These are phyloP conservation scores for Kalmusia sp. DNA, from an alignment of 2,329 filamentous ascomycete genomes.

Conservation along the genomic window DNA sequence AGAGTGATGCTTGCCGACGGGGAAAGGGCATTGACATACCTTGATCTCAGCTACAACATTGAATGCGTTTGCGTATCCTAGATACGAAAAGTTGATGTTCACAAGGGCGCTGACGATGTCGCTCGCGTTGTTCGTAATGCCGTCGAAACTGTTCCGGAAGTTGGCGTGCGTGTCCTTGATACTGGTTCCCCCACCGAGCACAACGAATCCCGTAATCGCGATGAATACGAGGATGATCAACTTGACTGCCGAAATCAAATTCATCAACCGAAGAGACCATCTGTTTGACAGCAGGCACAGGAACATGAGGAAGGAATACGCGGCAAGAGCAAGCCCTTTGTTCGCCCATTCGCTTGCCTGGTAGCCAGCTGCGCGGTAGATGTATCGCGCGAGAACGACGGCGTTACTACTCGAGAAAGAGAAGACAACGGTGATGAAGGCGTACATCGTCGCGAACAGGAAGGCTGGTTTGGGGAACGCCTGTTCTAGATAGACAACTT, in stretches of 20 bases:
- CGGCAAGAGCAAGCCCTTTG: conserved; percentile 36
- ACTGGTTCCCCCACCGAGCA: conserved; percentile 35
- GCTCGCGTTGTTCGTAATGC: conserved; percentile 36
- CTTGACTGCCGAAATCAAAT: conserved; percentile 57
- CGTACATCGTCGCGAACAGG: conserved; percentile 37
- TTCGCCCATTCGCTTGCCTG: conserved; percentile 34
- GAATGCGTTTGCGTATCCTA: conserved; percentile 42
- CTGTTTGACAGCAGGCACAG: conserved; percentile 35
- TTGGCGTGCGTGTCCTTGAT: conserved; percentile 33
- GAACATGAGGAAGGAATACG: conserved; percentile 32
- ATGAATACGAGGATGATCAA: conserved; percentile 67
- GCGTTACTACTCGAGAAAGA: conserved; percentile 41
- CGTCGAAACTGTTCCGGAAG: conserved; percentile 35
- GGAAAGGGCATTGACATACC: conserved; percentile 12
- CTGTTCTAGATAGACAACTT: conserved; percentile 41
- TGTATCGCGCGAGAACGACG: conserved; percentile 37
- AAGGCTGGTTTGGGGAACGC: conserved; percentile 35
- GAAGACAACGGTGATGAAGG: conserved; percentile 36
- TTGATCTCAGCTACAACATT: conserved; percentile 43
- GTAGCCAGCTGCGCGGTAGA: conserved; percentile 36
- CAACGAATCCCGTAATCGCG: conserved; percentile 36
- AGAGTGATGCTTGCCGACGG: neutral
- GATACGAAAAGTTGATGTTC: conserved; percentile 41
- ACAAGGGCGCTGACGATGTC: conserved; percentile 38
- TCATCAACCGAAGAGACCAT: conserved; percentile 37